phyloP scores from a whole-genome alignment of 2,329 filamentous ascomycete genomes.

The Scedosporium minutisporum region DNA sequence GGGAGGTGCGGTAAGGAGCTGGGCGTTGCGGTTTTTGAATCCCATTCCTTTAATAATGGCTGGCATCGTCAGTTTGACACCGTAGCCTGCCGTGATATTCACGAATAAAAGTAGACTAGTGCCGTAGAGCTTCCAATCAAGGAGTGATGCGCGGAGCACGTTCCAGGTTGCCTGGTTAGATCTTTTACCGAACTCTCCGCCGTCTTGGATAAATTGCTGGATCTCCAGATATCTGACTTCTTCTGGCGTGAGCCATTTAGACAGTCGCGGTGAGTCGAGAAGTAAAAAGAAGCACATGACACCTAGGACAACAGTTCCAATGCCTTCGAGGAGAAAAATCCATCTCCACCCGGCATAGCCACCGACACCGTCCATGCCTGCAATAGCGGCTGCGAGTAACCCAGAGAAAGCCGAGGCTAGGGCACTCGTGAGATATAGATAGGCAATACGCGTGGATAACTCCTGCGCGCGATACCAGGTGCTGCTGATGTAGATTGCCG shows the following conservation, averaged over 20 bases:
- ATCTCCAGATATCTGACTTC: conserved; percentile 34
- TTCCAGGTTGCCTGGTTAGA: conserved; percentile 35
- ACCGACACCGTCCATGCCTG: conserved; percentile 67
- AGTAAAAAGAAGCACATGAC: conserved; percentile 40
- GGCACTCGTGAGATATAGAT: conserved; percentile 83
- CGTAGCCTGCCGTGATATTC: conserved; percentile 14
- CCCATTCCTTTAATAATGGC: conserved; percentile 15
- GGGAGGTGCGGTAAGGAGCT: conserved; percentile 18
- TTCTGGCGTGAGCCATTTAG: conserved; percentile 32
- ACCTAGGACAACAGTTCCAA: conserved; percentile 34
- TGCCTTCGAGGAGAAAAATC: conserved; percentile 60
- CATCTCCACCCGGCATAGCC: conserved; percentile 69
- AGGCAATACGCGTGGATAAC: conserved; percentile 82
- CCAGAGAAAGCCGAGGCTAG: conserved; percentile 79
- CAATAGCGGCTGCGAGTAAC: conserved; percentile 74
- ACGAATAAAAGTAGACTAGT: conserved; percentile 11
- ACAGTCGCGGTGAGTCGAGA: conserved; percentile 47
- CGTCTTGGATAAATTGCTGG: conserved; percentile 24
- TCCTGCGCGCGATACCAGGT: conserved; percentile 88
- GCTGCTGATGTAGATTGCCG: conserved; percentile 60
- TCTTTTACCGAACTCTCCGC: conserved; percentile 36
- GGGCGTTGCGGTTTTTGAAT: conserved; percentile 15
- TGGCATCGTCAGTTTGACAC: conserved; percentile 34
- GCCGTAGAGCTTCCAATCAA: conserved; percentile 46
- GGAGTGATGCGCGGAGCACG: conserved; percentile 44